Base-by-base conservation (phyloP, 2,329 filamentous ascomycete species). In the Metarhizium robertsii region DNA sequence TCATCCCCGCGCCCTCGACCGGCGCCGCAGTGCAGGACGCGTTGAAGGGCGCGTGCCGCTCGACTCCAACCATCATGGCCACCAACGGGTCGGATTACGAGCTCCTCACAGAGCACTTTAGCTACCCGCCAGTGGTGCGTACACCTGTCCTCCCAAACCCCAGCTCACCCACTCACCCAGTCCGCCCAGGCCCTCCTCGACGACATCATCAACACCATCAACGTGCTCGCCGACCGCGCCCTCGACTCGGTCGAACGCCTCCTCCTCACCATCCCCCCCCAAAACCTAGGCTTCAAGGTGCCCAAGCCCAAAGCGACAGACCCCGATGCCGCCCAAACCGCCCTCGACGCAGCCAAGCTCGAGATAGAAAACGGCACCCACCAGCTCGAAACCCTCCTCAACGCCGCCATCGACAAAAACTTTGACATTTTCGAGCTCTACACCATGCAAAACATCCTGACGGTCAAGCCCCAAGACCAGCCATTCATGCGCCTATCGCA, bases 121-220 rank as follows among this genome's bases (percentile, higher is more conserved):
- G 90, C 61, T 96, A 96, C 65, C 92, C 94, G 2, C 94, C 92
- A 32, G 83, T 96, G 61, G 92, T 95, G 73, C 67, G 87, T 76
- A 30, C 7, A 25, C 3, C 8, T 52, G 55, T 43, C 40, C 18
- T 58, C 25, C 53, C 50, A 52, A 53, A 56, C 16, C 46, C 61
- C 40, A 57, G 30, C 10, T 8, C n/a, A 36, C 32, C 13, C 16
- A 7, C n/a, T 25, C 40, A 58, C 16, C 13, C 51, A 30, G 10
- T 55, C 48, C 40, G 43, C 13, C 18, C 34, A 96, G 92, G 88
- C 88, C 58, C 83, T 99, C 46, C 87, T 99, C 66, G 94, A 99
- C 81, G 92, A 97, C 73, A 92, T 97, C 64, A 96, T 97, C 75
- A 96, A 97, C 77, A 88, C 87, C 55, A 85, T 96, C 71, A 99